Conservation (phyloP, 257 asterid species). For the Ophiorrhiza pumila region DNA sequence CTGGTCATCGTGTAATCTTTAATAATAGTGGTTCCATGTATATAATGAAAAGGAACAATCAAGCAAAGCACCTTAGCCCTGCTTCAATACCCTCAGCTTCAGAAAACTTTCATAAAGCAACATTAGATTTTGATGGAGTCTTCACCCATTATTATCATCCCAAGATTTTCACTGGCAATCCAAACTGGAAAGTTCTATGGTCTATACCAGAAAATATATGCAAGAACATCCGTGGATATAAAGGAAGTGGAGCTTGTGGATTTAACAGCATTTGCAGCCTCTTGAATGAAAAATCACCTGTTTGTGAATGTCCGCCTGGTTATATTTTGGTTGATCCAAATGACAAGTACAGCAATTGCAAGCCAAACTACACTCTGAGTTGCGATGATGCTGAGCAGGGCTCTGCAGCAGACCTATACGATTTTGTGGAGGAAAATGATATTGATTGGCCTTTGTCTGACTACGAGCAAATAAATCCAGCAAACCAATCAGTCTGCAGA, state of each 20-base stretch:
- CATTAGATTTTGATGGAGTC: conserved; percentile 48
- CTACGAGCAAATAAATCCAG: conserved; percentile 25
- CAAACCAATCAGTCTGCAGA: conserved; percentile 26
- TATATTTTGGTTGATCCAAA: conserved; percentile 35
- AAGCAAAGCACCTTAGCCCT: background rate
- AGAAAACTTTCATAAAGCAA: conserved; percentile 36
- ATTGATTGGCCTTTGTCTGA: conserved; percentile 45
- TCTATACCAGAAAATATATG: conserved; percentile 45
- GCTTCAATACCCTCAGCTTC: conserved; percentile 23
- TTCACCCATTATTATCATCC: conserved; percentile 42
- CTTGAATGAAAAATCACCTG: conserved; percentile 37
- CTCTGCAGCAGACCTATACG: conserved; percentile 16
- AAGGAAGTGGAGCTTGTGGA: conserved; percentile 66
- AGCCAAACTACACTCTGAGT: conserved; percentile 29
- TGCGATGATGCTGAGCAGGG: conserved; percentile 28
- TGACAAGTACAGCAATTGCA: conserved; percentile 38
- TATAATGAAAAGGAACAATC: conserved; percentile 26
- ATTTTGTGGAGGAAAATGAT: conserved; percentile 19
- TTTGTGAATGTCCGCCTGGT: conserved; percentile 47
- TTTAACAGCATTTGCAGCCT: conserved; percentile 46
- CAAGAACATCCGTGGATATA: background rate
- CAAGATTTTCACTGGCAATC: conserved; percentile 15
- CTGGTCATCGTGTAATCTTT: conserved; percentile 38
- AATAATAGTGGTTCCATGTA: conserved; percentile 25
- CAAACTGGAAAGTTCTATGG: conserved; percentile 28